Evolutionary conservation across 2,329 filamentous ascomycete species (phyloP).

Genomic region (Penicillium sp.): DNA sequence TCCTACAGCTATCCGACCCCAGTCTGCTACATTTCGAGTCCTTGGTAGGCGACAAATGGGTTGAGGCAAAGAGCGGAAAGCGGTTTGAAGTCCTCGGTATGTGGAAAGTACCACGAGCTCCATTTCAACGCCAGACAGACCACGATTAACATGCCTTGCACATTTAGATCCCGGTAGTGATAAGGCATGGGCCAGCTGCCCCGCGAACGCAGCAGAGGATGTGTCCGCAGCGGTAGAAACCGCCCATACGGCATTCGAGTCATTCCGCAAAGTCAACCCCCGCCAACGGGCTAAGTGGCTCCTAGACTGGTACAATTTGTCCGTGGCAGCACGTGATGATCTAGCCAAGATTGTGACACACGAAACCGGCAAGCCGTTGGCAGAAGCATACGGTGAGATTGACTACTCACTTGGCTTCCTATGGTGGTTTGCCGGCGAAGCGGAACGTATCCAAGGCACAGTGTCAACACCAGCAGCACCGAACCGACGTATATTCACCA

Average conservation of each 20-base stretch:
- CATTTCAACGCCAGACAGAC: not conserved
- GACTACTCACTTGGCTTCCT: conserved; percentile 54
- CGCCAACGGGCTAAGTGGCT: conserved; percentile 60
- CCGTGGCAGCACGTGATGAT: conserved; percentile 60
- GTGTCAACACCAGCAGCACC: conserved; percentile 59
- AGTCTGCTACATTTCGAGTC: conserved; percentile 50
- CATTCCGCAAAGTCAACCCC: conserved; percentile 58
- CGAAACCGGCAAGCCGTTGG: conserved; percentile 57
- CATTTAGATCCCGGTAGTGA: conserved; percentile 50
- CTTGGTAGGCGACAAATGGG: conserved; percentile 50
- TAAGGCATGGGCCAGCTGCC: conserved; percentile 50
- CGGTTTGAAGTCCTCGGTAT: conserved; percentile 51
- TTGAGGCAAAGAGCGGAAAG: conserved; percentile 45
- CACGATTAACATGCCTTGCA: not conserved
- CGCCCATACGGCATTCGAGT: conserved; percentile 58
- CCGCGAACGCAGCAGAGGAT: conserved; percentile 54
- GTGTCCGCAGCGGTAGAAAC: conserved; percentile 58
- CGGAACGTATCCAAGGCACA: conserved; percentile 60
- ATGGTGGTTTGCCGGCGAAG: conserved; percentile 60
- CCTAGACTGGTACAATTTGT: conserved; percentile 62
- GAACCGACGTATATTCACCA: conserved; percentile 62
- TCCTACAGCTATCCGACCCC: conserved; percentile 47
- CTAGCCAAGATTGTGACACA: conserved; percentile 61
- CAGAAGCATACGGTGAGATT: conserved; percentile 54
- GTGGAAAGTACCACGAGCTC: not conserved